Conservation (phyloP, 1,284 basidiomycete genomes). For the Gymnopus androsaceus region DNA sequence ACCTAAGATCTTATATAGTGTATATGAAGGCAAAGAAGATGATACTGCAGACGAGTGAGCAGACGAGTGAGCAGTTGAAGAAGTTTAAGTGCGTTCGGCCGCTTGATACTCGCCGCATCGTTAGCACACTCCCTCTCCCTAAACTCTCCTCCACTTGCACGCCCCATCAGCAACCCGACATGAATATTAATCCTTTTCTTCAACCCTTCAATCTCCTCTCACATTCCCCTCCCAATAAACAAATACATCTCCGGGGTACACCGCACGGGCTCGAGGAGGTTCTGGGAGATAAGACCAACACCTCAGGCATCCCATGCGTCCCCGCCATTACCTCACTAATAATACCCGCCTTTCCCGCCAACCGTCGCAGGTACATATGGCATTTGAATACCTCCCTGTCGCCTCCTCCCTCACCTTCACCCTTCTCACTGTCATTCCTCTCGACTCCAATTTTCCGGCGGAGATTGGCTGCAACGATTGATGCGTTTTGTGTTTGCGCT, state of each 20-base stretch:
- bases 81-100: no score
- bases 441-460: conserved; percentile 87
- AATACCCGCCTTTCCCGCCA: conserved; percentile 83
- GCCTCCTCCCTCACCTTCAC: not conserved
- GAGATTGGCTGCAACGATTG: conserved; percentile 89
- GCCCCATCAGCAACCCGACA: conserved; percentile 82
- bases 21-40: no score
- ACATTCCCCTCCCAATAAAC: conserved; percentile 81
- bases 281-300: no score
- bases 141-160: conserved; percentile 86
- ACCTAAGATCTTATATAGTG: no score
- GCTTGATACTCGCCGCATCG: conserved; percentile 84
- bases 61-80: no score
- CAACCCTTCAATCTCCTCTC: conserved; percentile 81
- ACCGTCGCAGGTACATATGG: conserved; percentile 88
- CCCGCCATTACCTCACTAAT: conserved; percentile 82
- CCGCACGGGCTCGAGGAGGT: conserved; percentile 73
- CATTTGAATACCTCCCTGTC: conserved; percentile 83
- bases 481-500: conserved; percentile 73
- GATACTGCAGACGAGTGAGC: no score
- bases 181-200: conserved; percentile 93
- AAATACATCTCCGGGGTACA: conserved; percentile 85
- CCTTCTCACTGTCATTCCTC: conserved; percentile 83
- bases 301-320: conserved; percentile 79
- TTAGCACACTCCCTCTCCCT: conserved; percentile 89